A percentile compares a stretch with the other conserved stretches of the same genome.
phyloP scores from a whole-genome alignment of 2,329 filamentous ascomycete species.

The Chrysoporthe puriensis region DNA sequence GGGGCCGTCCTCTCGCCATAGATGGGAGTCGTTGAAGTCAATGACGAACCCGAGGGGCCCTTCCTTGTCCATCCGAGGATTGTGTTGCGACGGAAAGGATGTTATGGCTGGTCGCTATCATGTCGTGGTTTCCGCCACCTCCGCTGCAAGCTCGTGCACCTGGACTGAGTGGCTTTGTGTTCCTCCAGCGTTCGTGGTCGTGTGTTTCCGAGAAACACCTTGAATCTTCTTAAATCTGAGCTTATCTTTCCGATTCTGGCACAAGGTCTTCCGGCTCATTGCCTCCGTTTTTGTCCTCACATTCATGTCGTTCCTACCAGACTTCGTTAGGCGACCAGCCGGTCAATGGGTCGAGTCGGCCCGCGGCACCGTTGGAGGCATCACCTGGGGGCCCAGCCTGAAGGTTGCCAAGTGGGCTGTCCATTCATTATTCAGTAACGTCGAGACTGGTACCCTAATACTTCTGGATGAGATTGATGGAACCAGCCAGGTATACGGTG shows the following conservation, averaged over 20 bases:
- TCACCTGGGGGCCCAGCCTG: conserved; percentile 53
- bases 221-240: conserved; percentile 7
- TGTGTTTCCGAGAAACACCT: conserved; percentile 14
- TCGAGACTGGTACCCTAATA: conserved; percentile 52
- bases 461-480: conserved; percentile 51
- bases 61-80: conserved; percentile 9
- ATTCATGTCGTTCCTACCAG: conserved; percentile 41
- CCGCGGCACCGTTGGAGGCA: conserved; percentile 46
- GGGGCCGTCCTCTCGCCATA: not conserved
- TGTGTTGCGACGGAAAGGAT: not conserved
- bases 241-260: not conserved
- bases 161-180: not conserved
- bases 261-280: not conserved
- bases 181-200: conserved; percentile 12
- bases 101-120: not conserved
- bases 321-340: conserved; percentile 43
- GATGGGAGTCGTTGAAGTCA: not conserved
- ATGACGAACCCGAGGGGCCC: conserved; percentile 4
- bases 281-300: not conserved
- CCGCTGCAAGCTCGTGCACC: not conserved
- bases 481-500: conserved; percentile 48
- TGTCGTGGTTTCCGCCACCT: not conserved
- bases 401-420: conserved; percentile 51
- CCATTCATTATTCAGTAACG: conserved; percentile 49
- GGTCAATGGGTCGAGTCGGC: conserved; percentile 45